Evolutionary conservation across 179 eudicot genomes (phyloP), one percentile per base, ranked within the genome.

Genomic region (Vitellaria paradoxa): DNA sequence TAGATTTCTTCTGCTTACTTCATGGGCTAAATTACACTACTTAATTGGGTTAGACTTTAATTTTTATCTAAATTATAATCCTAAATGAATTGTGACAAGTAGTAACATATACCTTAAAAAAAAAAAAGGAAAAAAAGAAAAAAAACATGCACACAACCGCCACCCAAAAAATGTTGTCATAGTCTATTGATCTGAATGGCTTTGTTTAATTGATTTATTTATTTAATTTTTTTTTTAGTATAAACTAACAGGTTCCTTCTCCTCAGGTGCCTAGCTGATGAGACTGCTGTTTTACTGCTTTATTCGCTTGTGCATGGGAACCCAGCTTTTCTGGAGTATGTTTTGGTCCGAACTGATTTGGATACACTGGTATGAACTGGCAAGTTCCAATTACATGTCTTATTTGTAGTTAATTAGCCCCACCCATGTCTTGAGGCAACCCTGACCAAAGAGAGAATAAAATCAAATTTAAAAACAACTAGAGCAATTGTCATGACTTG

Each of bases 261-360:
- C 68, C 55, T 62, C 93, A 96, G 99, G 91, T 86, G 81, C 87
- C 84, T 96, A 82, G 84, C 91, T 78, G 92, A 96, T 82, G 99
- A 96, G 78, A 83, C 90, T 68, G 80, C 97, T 65, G 88, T 88
- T 77, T 82, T 96, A 77, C 82, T 96, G 76, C 97, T 96, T 72
- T 96, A 96, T 80, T 86, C 97, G 8, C 76, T 96, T 84, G 88
- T 91, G 84, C 97, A 93, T 80, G 99, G 96, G 78, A 96, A 96
- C 80, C 85, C 98, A 37, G 91, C 82, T 73, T 96, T 96, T 85
- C 84, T 96, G 83, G 99, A 96, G 81, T 96, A 96, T 86, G 96
- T 96, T 84, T 80, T 96, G 85, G 99, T 96, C 87, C 91, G 99
- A 70, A 96, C 98, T 72, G 99, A 96, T 87, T 81, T 90, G 63